Base-by-base conservation (phyloP, 1,139 yeast species). In the Pichia sp. region DNA sequence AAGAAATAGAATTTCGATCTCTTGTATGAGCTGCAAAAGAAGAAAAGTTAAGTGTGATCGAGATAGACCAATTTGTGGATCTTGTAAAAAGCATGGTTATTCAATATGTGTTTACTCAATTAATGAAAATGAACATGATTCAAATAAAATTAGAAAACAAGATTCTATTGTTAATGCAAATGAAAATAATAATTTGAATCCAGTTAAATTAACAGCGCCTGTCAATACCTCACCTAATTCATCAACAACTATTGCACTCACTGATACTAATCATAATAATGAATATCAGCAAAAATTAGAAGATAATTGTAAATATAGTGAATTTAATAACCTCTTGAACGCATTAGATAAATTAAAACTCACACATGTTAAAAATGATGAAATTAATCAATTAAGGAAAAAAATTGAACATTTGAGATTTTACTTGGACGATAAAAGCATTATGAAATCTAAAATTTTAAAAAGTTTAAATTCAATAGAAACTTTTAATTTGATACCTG, bases 1-100 rank as follows among this genome's bases (percentile, higher is more conserved):
- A 47, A 51, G 66, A 36, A 60, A 62, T 47, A 49, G 66, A 30
- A 55, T 57, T 11, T 56, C 65, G 7, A 53, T 62, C 0, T 61
- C 66, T 2, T 63, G 67, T 49, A 46, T 60, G 42, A 55, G 53
- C 22, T 63, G 67, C 48, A 58, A 60, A 43, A 49, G 53, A 23
- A 55, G 60, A 39, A 63, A 63, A 46, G 58, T 62, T 39, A 62
- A 74, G 55, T 77, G 82, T 66, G 82, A 77, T 56, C 71, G 79
- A 48, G 60, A 58, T 27, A 66, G 75, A 53, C 82, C 82, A 1
- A 56, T 65, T 23, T 77, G 82, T 58, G 72, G 77, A 0, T 67
- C 79, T 24, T 77, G 82, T 56, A 7, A 69, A 68, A 50, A 72
- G 63, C 58, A 69, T 51, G 43, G 50, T 46, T 20, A 52, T 53